phyloP scores from a whole-genome alignment of 495 filamentous ascomycete genomes.

The Coniosporium apollinis region DNA sequence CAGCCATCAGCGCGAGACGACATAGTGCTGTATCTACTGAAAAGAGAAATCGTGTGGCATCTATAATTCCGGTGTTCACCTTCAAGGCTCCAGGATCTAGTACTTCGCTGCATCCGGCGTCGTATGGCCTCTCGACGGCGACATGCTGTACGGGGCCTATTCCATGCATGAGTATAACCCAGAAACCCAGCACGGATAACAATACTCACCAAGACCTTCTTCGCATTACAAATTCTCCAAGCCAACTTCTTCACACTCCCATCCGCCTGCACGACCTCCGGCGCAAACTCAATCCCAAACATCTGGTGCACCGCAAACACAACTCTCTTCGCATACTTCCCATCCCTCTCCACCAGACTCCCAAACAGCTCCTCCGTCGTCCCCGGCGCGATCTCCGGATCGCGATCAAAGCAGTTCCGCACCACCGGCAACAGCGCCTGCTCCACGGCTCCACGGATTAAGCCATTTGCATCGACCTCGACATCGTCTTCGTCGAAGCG shows the following conservation, averaged over 20 bases:
- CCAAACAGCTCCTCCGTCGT: constrained; percentile 72
- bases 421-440: constrained; percentile 63
- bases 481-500: constrained; percentile 55
- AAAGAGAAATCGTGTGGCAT: no score
- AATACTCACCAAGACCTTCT: constrained; percentile 71
- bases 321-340: constrained; percentile 73
- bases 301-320: constrained; percentile 92
- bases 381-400: constrained; percentile 78
- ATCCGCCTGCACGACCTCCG: constrained; percentile 83
- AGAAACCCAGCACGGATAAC: neutral
- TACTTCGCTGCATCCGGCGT: no score
- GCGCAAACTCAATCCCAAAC: constrained; percentile 94
- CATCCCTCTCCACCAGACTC: constrained; percentile 60
- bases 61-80: no score
- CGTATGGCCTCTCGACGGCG: constrained; percentile 33
- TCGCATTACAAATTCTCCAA: constrained; percentile 91
- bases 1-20: no score
- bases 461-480: constrained; percentile 32
- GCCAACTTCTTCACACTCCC: constrained; percentile 80
- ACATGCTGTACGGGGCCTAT: constrained; percentile 52
- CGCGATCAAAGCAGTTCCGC: constrained; percentile 78
- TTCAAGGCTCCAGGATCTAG: no score
- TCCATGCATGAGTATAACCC: neutral
- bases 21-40: no score
- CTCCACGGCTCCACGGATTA: constrained; percentile 45